phyloP scores from a whole-genome alignment of 495 filamentous ascomycete genomes.

The Apiosordaria backusii region DNA sequence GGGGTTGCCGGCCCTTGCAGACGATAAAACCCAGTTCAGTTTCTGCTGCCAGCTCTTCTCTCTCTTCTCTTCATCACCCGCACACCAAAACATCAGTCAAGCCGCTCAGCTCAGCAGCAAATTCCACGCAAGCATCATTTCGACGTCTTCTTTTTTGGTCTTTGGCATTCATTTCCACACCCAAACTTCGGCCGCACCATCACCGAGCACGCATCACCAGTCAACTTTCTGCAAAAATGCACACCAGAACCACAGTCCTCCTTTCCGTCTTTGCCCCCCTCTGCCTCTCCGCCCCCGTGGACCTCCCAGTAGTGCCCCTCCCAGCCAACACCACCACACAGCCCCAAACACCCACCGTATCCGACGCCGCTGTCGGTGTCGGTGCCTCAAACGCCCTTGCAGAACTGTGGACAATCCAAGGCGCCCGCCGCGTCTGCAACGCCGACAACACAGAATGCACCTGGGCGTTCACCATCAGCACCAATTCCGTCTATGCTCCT shows the following conservation, averaged over 20 bases:
- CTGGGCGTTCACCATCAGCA: slow-evolving; percentile 5
- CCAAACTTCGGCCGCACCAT: background rate
- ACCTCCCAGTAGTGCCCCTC: background rate
- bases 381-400: background rate
- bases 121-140: background rate
- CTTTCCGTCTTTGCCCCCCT: background rate
- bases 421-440: background rate
- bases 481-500: background rate
- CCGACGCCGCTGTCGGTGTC: background rate
- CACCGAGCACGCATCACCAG: background rate
- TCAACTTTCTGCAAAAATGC: background rate
- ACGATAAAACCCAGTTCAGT: background rate
- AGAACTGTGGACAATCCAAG: slow-evolving; percentile 8
- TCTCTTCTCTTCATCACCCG: background rate
- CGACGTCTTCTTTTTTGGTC: background rate
- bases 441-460: background rate
- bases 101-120: too few species aligned
- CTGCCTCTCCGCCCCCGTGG: background rate
- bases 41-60: background rate
- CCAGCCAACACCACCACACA: background rate
- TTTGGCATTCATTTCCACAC: background rate
- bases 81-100: background rate
- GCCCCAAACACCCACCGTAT: background rate
- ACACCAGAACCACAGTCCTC: background rate
- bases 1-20: background rate